Evolutionary conservation across 345 rosid genomes (phyloP).

Genomic region (Populus davidiana): DNA sequence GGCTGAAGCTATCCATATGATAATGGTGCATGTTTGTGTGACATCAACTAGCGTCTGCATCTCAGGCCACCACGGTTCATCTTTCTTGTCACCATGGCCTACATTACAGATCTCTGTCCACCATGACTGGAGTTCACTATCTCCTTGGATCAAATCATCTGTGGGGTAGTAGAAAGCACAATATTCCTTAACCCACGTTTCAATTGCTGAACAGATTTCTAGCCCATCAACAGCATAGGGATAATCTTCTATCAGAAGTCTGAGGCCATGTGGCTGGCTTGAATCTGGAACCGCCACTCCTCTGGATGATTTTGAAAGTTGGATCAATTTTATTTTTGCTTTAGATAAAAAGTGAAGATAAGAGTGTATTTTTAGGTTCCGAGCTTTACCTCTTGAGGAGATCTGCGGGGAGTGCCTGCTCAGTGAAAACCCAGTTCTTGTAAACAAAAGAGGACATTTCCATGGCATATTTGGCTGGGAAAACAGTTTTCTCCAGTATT

Average conservation of each 20-base stretch:
- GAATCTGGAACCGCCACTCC: constrained; percentile 67
- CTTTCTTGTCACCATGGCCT: constrained; percentile 80
- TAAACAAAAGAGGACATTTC: constrained; percentile 70
- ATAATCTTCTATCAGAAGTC: constrained; percentile 75
- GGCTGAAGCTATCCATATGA: constrained; percentile 92
- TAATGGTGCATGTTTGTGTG: constrained; percentile 61
- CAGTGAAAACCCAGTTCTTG: constrained; percentile 72
- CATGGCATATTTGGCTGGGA: constrained; percentile 71
- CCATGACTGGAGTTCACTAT: constrained; percentile 80
- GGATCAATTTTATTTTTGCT: background rate
- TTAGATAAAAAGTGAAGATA: background rate
- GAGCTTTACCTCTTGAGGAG: constrained; percentile 60
- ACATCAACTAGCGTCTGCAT: constrained; percentile 60
- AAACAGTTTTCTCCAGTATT: constrained; percentile 67
- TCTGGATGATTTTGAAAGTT: constrained; percentile 34
- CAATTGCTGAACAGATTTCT: constrained; percentile 86
- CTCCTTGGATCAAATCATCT: constrained; percentile 52
- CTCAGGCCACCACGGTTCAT: constrained; percentile 78
- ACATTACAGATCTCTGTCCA: constrained; percentile 65
- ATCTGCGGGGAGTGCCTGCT: constrained; percentile 81
- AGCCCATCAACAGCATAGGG: constrained; percentile 93
- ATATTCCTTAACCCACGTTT: constrained; percentile 75
- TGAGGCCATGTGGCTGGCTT: constrained; percentile 50
- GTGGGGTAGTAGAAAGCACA: constrained; percentile 66
- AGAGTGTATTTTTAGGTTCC: background rate